Conservation (phyloP, 208 protist genomes). For the Crithidia acanthocephali region DNA sequence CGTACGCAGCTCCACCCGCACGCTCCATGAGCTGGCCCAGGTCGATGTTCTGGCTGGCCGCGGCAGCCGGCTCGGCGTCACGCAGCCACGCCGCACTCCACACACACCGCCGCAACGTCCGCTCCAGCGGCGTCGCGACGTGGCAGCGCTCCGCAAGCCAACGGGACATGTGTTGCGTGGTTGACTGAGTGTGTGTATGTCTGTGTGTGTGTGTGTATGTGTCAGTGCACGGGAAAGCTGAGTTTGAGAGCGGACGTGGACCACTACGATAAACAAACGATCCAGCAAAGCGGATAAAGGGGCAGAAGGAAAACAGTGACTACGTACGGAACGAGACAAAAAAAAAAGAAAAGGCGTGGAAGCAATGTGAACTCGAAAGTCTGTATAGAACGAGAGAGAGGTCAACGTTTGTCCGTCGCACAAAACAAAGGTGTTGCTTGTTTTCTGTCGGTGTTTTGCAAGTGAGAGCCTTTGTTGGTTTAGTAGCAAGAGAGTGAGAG, state of each 20-base stretch:
- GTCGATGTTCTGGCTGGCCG: slow-evolving; percentile 49
- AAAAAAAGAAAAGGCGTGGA: neutral
- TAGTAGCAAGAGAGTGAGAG: no score
- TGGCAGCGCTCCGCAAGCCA: slow-evolving; percentile 32
- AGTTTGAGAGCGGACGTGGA: no score
- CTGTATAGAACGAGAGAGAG: no score
- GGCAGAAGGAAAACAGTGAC: neutral
- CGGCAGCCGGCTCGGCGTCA: slow-evolving; percentile 62
- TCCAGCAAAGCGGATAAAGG: neutral
- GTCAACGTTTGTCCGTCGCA: no score
- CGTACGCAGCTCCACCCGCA: slow-evolving; percentile 64
- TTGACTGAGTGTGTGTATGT: no score
- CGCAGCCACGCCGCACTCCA: slow-evolving; percentile 82
- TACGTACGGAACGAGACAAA: neutral
- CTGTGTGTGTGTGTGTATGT: neutral
- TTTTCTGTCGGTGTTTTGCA: no score
- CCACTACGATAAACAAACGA: no score
- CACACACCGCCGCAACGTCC: slow-evolving; percentile 33
- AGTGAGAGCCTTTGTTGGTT: no score
- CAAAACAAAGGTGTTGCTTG: no score
- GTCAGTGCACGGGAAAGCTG: slow-evolving; percentile 10
- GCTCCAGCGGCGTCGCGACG: slow-evolving; percentile 28
- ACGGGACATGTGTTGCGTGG: slow-evolving; percentile 19
- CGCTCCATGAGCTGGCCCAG: slow-evolving; percentile 76
- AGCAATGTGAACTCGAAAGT: neutral